These are phyloP conservation scores for Adansonia gregorii DNA, from an alignment of 441 rosid genomes.

Conservation along the genomic window DNA sequence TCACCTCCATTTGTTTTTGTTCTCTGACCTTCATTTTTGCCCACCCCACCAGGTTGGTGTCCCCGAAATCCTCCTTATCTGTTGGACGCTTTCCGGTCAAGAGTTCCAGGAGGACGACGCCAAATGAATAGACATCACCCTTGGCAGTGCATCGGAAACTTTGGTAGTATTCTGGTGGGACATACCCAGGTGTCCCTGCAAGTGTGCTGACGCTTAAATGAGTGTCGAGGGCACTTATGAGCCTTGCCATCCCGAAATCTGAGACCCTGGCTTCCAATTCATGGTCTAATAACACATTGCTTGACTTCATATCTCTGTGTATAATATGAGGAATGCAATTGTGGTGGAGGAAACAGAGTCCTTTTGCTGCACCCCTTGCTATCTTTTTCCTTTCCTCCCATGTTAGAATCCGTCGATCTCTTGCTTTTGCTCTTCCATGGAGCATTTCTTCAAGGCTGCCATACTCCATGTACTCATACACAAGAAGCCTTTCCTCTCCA, in stretches of 20 bases:
- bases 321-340: conserved; percentile 98
- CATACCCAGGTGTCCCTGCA: conserved; percentile 96
- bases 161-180: conserved; percentile 94
- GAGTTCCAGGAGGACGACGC: conserved; percentile 84
- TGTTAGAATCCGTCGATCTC: conserved; percentile 56
- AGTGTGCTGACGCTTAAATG: conserved; percentile 95
- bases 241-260: conserved; percentile 97
- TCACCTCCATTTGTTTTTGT: conserved; percentile 93
- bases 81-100: conserved; percentile 91
- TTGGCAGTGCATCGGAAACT: conserved; percentile 93
- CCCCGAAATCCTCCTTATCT: conserved; percentile 95
- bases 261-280: conserved; percentile 96
- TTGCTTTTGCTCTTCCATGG: conserved; percentile 70
- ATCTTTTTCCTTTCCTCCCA: conserved; percentile 94
- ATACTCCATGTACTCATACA: conserved; percentile 85
- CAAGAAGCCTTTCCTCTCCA: conserved; percentile 91
- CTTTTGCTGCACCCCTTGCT: conserved; percentile 91
- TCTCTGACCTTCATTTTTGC: conserved; percentile 86
- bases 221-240: conserved; percentile 92
- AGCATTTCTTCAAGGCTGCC: conserved; percentile 95
- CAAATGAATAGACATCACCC: conserved; percentile 94
- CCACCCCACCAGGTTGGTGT: conserved; percentile 96
- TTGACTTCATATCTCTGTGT: conserved; percentile 94
- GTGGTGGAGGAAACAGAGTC: conserved; percentile 92
- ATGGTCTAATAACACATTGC: conserved; percentile 82